Conservation (phyloP, 2,329 filamentous ascomycete genomes). For the Erysiphe pulchra region DNA sequence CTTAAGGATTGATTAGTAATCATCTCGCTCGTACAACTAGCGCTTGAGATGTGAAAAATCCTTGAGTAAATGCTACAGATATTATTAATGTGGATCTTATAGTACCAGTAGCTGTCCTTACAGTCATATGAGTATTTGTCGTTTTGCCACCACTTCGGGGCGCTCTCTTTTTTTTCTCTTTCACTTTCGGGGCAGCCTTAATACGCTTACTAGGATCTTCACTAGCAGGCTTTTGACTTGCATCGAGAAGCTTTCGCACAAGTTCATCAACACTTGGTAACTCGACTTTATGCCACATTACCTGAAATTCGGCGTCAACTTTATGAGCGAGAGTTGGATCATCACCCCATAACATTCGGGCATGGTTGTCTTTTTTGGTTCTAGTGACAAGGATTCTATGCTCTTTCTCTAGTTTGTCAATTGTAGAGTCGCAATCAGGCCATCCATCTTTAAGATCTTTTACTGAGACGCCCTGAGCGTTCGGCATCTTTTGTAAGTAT, state of each 20-base stretch:
- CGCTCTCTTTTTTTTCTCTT: constrained; percentile 15
- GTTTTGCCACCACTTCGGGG: constrained; percentile 13
- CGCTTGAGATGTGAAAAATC: constrained; percentile 12
- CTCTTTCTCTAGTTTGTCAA: constrained; percentile 51
- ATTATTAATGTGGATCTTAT: not conserved
- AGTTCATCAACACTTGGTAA: constrained; percentile 29
- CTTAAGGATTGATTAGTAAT: not conserved
- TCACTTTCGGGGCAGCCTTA: constrained; percentile 13
- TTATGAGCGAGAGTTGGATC: constrained; percentile 49
- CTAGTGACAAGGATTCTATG: constrained; percentile 65
- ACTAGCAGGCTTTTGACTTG: constrained; percentile 15
- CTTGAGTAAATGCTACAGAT: constrained; percentile 5
- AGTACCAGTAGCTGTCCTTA: constrained; percentile 4
- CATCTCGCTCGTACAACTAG: not conserved
- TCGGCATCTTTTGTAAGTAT: constrained; percentile 58
- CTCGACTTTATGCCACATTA: constrained; percentile 58
- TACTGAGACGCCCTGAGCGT: constrained; percentile 57
- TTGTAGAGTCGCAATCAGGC: constrained; percentile 56
- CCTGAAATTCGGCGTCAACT: constrained; percentile 62
- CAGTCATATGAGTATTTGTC: constrained; percentile 15
- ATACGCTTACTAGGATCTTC: constrained; percentile 15
- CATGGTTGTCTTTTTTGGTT: constrained; percentile 76
- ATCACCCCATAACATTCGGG: constrained; percentile 72
- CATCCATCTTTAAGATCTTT: constrained; percentile 92
- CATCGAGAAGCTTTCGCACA: constrained; percentile 16